A percentile compares a stretch with the other conserved stretches of the same genome.
These are phyloP conservation scores for Byssothecium circinans DNA, from an alignment of 2,329 filamentous ascomycete genomes.

Conservation along the genomic window DNA sequence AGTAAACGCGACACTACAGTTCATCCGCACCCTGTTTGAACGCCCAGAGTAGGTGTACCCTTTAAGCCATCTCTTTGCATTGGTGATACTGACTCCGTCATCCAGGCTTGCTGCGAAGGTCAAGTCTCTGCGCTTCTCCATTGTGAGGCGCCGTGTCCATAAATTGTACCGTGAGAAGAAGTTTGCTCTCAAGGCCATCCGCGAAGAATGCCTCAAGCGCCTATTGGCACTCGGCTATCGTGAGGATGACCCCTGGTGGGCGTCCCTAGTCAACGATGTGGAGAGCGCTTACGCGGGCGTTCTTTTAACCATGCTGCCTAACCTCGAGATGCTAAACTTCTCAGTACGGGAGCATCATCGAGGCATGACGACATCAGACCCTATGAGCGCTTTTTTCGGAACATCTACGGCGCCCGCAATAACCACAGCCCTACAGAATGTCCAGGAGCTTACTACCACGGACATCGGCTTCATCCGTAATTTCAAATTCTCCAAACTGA, in stretches of 20 bases:
- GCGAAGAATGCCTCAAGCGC: slow-evolving; percentile 11
- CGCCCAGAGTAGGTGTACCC: slow-evolving; percentile 12
- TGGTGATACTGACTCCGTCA: background rate
- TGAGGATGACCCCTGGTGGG: slow-evolving; percentile 17
- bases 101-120: slow-evolving; percentile 19
- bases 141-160: slow-evolving; percentile 18
- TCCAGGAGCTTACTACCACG: slow-evolving; percentile 16
- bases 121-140: slow-evolving; percentile 18
- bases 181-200: slow-evolving; percentile 16
- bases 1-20: slow-evolving; percentile 18
- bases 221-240: slow-evolving; percentile 16
- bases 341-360: slow-evolving; percentile 22
- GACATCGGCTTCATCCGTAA: slow-evolving; percentile 20
- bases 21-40: slow-evolving; percentile 25
- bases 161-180: slow-evolving; percentile 15
- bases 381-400: slow-evolving; percentile 24
- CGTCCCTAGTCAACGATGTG: slow-evolving; percentile 22
- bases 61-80: background rate
- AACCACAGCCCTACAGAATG: slow-evolving; percentile 8
- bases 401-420: slow-evolving; percentile 11
- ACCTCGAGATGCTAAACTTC: slow-evolving; percentile 21
- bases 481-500: slow-evolving; percentile 17
- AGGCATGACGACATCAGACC: slow-evolving; percentile 19
- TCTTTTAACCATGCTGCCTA: slow-evolving; percentile 21
- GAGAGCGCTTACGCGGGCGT: slow-evolving; percentile 27